Percentiles rank a stretch among this genome's conserved stretches.
Conservation (phyloP, 495 filamentous ascomycete species). For the Aspergillus ellipticus region DNA sequence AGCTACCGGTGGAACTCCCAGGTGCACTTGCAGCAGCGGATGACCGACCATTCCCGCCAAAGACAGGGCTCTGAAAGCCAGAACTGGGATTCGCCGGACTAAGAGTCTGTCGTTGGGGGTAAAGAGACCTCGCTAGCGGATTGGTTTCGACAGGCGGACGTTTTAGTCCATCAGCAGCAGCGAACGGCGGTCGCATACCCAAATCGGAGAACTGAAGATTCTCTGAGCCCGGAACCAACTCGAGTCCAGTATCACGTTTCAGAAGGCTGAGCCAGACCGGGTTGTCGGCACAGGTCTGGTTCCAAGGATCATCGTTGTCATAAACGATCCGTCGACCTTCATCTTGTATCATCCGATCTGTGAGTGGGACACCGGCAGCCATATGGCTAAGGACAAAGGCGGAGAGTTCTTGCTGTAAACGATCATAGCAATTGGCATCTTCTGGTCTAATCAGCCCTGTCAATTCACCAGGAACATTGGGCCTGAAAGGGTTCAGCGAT, state of each 20-base stretch:
- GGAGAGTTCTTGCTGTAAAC: constrained; percentile 57
- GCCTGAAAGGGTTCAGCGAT: constrained; percentile 35
- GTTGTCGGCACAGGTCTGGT: constrained; percentile 69
- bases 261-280: constrained; percentile 60
- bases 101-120: constrained; percentile 20
- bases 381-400: constrained; percentile 50
- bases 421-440: constrained; percentile 42
- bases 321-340: constrained; percentile 64
- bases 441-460: constrained; percentile 25
- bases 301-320: constrained; percentile 64
- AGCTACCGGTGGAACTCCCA: constrained; percentile 40
- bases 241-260: constrained; percentile 60
- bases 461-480: constrained; percentile 20
- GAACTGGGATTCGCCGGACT: constrained; percentile 30
- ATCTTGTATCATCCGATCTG: constrained; percentile 59
- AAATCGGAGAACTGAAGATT: constrained; percentile 33
- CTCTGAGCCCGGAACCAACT: constrained; percentile 28
- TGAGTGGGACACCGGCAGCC: constrained; percentile 49
- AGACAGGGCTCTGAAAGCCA: constrained; percentile 35
- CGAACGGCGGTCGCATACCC: constrained; percentile 41
- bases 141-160: constrained; percentile 31
- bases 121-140: constrained; percentile 22
- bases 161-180: constrained; percentile 28
- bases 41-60: constrained; percentile 33
- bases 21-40: constrained; percentile 35